phyloP scores from a whole-genome alignment of 2,329 filamentous ascomycete genomes.

The Madurella mycetomatis region DNA sequence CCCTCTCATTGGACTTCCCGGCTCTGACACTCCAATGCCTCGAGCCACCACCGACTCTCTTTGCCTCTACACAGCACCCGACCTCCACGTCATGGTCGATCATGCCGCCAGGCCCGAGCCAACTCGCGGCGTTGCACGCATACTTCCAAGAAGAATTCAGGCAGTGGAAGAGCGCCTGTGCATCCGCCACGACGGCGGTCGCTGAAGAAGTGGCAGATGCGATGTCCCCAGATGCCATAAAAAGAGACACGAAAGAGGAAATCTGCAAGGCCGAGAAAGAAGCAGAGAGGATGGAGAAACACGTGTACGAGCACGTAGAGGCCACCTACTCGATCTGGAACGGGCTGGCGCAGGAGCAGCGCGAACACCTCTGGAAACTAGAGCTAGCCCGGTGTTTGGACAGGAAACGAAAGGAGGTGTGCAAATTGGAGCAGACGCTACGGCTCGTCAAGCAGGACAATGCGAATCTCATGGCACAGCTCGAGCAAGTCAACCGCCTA shows the following conservation, averaged over 20 bases:
- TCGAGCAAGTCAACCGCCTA: conserved; percentile 54
- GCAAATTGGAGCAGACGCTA: conserved; percentile 47
- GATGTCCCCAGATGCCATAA: conserved; percentile 35
- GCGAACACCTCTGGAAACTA: conserved; percentile 56
- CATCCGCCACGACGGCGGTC: conserved; percentile 45
- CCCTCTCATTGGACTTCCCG: conserved; percentile 79
- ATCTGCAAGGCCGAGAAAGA: conserved; percentile 46
- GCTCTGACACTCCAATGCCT: conserved; percentile 78
- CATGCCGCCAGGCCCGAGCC: conserved; percentile 65
- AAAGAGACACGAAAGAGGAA: conserved; percentile 43
- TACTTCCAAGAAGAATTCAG: conserved; percentile 65
- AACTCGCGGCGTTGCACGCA: conserved; percentile 66
- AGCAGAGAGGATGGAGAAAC: conserved; percentile 60
- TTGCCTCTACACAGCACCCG: conserved; percentile 73
- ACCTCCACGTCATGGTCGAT: conserved; percentile 79
- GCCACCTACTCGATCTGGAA: conserved; percentile 75
- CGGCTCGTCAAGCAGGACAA: conserved; percentile 53
- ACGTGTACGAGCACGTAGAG: conserved; percentile 70
- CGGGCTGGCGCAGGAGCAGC: conserved; percentile 51
- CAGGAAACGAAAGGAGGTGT: conserved; percentile 51
- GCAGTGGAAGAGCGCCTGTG: conserved; percentile 56
- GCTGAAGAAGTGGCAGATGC: conserved; percentile 51
- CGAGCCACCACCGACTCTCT: conserved; percentile 73
- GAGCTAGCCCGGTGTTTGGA: conserved; percentile 59
- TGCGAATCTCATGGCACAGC: conserved; percentile 51